Base-by-base conservation (phyloP, 2,329 filamentous ascomycete species). In the Colletotrichum sp. region DNA sequence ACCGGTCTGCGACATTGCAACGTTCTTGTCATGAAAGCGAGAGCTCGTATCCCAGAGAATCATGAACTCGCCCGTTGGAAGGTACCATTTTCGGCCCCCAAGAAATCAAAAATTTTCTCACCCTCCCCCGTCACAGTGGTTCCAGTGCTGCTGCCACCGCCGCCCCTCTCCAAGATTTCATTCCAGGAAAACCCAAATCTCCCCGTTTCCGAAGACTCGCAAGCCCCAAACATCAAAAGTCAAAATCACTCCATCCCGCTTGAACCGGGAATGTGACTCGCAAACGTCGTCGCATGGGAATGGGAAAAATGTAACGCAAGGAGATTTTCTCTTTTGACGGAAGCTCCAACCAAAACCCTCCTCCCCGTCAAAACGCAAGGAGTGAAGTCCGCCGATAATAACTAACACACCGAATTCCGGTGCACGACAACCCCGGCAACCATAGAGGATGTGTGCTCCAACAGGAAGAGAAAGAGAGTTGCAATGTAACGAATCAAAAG, bases 241-340 rank as follows among this genome's bases (percentile, higher is more conserved):
- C 64, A 63, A 76, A 76, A 34, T 24, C 39, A 64, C 21, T 72
- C 73, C 73, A 72, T 72, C 16, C 30, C 18, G 44, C 44, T 49
- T 21, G 39, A 36, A 30, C 73, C 44, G n/a, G 73, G 73, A 64
- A 68, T 64, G 30, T 76, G 69, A 72, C 73, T 76, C 73, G 72
- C 63, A 67, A 36, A 26, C 59, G 18, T 16, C 52, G 36, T 39
- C 68, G 55, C 24, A 55, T 66, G 52, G 34, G 30, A 63, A 21
- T 21, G 44, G 44, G 10, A 21, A 49, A 44, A 63, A 67, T 39
- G 63, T 55, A 39, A 67, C 55, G n/a, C 28, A 28, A 71, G 62
- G 21, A 64, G 62, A 24, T 64, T 39, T 39, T n/a, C 39, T 44
- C 18, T 44, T 44, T n/a, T n/a, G 39, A 44, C 9, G 18, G 39